A percentile compares a stretch with the other conserved stretches of the same genome.
Conservation (phyloP, 805 yeast species). For the Kuraishia molischiana region DNA sequence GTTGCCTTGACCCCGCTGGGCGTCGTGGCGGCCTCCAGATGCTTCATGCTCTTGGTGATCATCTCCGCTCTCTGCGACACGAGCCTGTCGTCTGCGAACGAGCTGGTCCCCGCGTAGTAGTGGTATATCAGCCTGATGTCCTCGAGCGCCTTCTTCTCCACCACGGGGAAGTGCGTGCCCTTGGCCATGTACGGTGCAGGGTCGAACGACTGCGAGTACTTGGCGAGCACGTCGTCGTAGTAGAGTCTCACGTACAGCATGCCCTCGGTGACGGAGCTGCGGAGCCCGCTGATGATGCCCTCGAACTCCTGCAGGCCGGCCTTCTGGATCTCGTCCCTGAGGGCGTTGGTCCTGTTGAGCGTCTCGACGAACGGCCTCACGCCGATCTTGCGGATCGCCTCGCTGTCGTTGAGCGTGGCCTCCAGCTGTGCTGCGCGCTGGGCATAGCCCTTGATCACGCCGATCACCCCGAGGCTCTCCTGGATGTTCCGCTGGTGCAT, state of each 20-base stretch:
- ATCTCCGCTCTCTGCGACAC: constrained; percentile 30
- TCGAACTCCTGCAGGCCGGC: constrained; percentile 41
- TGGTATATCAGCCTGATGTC: constrained; percentile 32
- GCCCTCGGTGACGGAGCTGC: constrained; percentile 43
- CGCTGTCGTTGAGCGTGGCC: constrained; percentile 11
- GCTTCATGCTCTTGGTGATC: constrained; percentile 32
- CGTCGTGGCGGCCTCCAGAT: constrained; percentile 35
- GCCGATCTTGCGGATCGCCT: constrained; percentile 21
- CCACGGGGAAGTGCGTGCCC: constrained; percentile 31
- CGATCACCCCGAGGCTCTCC: constrained; percentile 35
- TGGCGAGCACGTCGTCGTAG: constrained; percentile 34
- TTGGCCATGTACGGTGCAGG: constrained; percentile 30
- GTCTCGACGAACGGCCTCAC: constrained; percentile 23
- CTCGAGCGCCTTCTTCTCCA: constrained; percentile 21
- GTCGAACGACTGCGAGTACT: constrained; percentile 30
- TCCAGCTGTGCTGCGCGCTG: constrained; percentile 31
- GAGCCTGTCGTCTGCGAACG: constrained; percentile 23
- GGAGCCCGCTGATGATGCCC: constrained; percentile 57
- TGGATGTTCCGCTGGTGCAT: constrained; percentile 48
- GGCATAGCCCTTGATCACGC: constrained; percentile 40
- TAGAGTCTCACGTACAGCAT: constrained; percentile 43
- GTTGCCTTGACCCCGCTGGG: constrained; percentile 30
- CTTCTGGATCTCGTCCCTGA: constrained; percentile 33
- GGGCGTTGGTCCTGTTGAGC: constrained; percentile 28
- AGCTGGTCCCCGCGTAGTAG: constrained; percentile 28